Base-by-base conservation (phyloP, 2,329 filamentous ascomycete genomes). In the Aureobasidium sp. region DNA sequence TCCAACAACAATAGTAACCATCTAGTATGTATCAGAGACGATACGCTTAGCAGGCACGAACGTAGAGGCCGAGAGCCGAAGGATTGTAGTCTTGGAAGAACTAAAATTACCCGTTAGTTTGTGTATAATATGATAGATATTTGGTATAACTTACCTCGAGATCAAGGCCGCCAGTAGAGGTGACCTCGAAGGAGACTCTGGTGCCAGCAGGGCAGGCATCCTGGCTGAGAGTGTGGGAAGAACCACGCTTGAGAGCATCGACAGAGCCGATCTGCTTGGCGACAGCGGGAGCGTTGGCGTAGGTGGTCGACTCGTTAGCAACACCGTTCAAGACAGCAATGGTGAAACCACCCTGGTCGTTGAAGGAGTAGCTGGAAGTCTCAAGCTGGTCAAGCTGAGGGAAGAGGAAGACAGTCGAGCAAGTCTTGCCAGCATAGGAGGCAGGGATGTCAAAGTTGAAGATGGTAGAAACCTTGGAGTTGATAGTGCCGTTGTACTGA, bases 381-480 rank as follows among this genome's bases (percentile, higher is more conserved):
- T 83, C 73, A 21, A 87, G 81, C 42, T 85, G 73, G 27, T 76
- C 67, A 64, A 83, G 72, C 55, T 76, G 66, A 10, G 87, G 86
- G 73, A 88, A 82, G 52, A 87, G 76, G 80, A 89, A 89, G 62
- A 85, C 75, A 8, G 89, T 76, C 61, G 78, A 81, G 76, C 86
- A 90, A 6, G 75, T 82, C 73, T 83, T 83, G 66, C 82, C 83
- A 10, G 76, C 67, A 66, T 83, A 78, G 3, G 74, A 72, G 4
- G 72, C 65, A 0, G 82, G 82, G 49, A 89, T 82, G 68, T 87
- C 84, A 73, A 89, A 89, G 76, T 87, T 87, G 80, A 87, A 89
- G 68, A 88, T 81, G 15, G 81, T 81, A 10, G 81, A 81, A 58
- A 81, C 72, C 62, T 75, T 77, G 30, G 76, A 72, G 21, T 80